These are phyloP conservation scores for Parietaria judaica DNA, from an alignment of 306 rosid genomes.

Conservation along the genomic window DNA sequence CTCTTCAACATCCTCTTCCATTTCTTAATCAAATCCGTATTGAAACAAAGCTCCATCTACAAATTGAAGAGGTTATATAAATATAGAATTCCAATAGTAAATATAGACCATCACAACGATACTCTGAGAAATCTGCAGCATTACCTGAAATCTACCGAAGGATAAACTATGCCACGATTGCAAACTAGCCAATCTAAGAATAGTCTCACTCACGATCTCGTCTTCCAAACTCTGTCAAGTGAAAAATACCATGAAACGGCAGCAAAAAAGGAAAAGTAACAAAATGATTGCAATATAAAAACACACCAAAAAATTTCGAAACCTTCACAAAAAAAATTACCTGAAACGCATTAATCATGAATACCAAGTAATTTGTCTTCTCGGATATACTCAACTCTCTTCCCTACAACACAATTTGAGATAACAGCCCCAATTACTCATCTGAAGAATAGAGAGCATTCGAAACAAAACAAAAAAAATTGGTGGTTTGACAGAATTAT, in stretches of 20 bases:
- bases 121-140: conserved; percentile 9
- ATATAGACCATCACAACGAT: neutral
- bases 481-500: too few species aligned
- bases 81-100: conserved; percentile 10
- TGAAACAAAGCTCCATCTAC: conserved; percentile 93
- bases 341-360: conserved; percentile 96
- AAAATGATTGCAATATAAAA: neutral
- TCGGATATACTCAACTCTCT: conserved; percentile 74
- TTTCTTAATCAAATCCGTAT: conserved; percentile 73
- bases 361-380: conserved; percentile 89
- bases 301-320: neutral
- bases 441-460: neutral
- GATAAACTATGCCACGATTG: conserved; percentile 92
- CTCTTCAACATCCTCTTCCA: conserved; percentile 87
- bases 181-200: conserved; percentile 75
- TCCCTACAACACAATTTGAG: conserved; percentile 45
- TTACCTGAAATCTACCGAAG: conserved; percentile 94
- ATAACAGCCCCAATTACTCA: neutral
- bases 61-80: conserved; percentile 11
- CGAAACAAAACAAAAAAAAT: too few species aligned
- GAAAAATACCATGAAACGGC: neutral
- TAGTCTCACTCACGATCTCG: conserved; percentile 77
- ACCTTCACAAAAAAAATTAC: conserved; percentile 27
- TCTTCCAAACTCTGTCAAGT: conserved; percentile 86
- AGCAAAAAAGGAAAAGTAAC: neutral